Conservation (phyloP, 805 yeast species). For the Hanseniaspora taiwanica region DNA sequence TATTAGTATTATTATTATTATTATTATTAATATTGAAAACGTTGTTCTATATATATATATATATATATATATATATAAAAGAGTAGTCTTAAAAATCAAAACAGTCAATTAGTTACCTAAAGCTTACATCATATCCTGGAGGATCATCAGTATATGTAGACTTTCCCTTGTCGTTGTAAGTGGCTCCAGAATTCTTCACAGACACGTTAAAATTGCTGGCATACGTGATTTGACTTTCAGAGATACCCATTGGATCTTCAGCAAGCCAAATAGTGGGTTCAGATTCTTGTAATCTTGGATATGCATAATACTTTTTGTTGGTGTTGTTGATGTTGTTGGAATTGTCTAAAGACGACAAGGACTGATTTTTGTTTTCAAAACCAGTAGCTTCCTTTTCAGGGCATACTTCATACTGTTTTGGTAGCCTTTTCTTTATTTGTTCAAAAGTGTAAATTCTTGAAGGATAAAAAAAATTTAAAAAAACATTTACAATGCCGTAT, state of each 20-base stretch:
- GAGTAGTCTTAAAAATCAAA: too few relatives aligned
- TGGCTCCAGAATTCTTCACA: constrained; percentile 45
- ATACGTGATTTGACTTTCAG: constrained; percentile 41
- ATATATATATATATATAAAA: too few relatives aligned
- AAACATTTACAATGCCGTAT: constrained; percentile 9
- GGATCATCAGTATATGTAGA: constrained; percentile 48
- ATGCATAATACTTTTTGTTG: constrained; percentile 28
- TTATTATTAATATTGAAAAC: too few relatives aligned
- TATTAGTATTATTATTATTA: too few relatives aligned
- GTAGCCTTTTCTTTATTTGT: constrained; percentile 27
- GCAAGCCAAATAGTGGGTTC: constrained; percentile 63
- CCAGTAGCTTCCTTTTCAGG: constrained; percentile 21
- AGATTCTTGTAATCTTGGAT: constrained; percentile 43
- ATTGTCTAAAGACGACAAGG: neutral
- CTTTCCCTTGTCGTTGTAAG: constrained; percentile 43
- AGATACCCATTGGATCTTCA: constrained; percentile 53
- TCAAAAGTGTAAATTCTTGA: constrained; percentile 32
- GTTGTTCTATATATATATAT: too few relatives aligned
- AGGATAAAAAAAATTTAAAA: constrained; percentile 34
- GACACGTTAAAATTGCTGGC: constrained; percentile 40
- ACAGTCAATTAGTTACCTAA: too few relatives aligned
- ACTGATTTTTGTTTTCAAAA: constrained; percentile 14
- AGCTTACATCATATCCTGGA: constrained; percentile 50
- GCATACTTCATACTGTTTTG: constrained; percentile 21
- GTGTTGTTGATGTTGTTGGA: too few relatives aligned